These are phyloP conservation scores for Hypoxylon sp. DNA, from an alignment of 2,329 filamentous ascomycete genomes.

Conservation along the genomic window DNA sequence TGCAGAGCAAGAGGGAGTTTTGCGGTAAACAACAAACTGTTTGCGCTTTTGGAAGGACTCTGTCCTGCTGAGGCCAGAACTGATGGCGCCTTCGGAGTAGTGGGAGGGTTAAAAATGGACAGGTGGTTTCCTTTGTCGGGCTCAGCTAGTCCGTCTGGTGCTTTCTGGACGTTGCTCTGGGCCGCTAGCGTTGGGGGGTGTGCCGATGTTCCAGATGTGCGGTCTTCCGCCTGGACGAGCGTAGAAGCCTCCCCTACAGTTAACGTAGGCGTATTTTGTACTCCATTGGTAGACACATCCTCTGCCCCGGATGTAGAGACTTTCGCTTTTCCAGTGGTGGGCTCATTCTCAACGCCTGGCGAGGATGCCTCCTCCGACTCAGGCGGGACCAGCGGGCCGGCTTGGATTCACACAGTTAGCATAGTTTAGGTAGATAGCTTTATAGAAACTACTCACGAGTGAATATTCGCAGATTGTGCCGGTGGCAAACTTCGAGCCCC, in stretches of 20 bases:
- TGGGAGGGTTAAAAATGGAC: neutral
- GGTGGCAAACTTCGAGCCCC: conserved; percentile 44
- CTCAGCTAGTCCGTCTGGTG: neutral
- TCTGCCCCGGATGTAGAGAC: neutral
- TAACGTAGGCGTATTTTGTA: neutral
- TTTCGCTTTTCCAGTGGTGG: too few species aligned
- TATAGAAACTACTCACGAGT: conserved; percentile 15
- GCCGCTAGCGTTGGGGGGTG: neutral
- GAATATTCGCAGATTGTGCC: conserved; percentile 28
- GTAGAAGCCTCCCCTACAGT: neutral
- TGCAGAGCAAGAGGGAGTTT: neutral
- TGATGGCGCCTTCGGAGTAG: neutral
- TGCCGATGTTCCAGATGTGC: neutral
- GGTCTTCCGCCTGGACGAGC: neutral
- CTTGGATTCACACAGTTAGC: conserved; percentile 11
- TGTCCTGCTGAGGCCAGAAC: neutral
- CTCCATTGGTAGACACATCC: neutral
- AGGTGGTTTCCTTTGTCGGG: neutral
- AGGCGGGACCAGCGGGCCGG: conserved; percentile 5
- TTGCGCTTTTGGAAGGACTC: neutral
- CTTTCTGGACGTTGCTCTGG: neutral
- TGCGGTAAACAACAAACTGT: neutral
- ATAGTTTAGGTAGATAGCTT: neutral
- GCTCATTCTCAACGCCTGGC: neutral
- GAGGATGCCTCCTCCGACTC: neutral